Conservation (phyloP, 2,329 filamentous ascomycete species). For the Fonsecaea monophora region DNA sequence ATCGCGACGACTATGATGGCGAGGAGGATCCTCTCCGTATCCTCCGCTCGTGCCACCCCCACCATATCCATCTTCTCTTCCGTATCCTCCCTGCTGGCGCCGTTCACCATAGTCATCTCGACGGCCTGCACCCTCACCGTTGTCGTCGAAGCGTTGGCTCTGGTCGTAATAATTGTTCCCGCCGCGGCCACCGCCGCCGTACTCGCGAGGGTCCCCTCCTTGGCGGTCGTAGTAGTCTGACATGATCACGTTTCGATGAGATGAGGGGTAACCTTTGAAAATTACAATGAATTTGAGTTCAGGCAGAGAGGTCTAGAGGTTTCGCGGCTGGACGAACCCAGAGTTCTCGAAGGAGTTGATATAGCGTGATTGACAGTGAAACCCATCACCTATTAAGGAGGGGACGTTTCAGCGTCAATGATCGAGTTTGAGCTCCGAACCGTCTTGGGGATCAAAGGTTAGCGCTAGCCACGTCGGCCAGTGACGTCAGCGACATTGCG, state of each 20-base stretch:
- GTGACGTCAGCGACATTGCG: background rate
- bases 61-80: conserved; percentile 28
- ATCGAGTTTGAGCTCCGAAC: background rate
- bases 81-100: conserved; percentile 23
- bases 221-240: conserved; percentile 35
- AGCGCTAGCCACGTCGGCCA: background rate
- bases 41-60: conserved; percentile 1
- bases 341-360: background rate
- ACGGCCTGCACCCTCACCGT: conserved; percentile 27
- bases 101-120: conserved; percentile 32
- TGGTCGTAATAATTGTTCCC: conserved; percentile 37
- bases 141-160: conserved; percentile 34
- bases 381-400: background rate
- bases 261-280: background rate
- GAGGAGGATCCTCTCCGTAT: conserved; percentile 21
- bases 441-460: background rate
- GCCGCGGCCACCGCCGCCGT: conserved; percentile 34
- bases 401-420: background rate
- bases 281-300: conserved; percentile 1
- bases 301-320: background rate
- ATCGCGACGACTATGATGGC: conserved; percentile 29
- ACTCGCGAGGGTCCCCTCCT: conserved; percentile 34
- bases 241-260: conserved; percentile 21
- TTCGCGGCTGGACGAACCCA: background rate
- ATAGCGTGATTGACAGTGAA: background rate